A percentile compares a stretch with the other conserved stretches of the same genome.
Evolutionary conservation across 768 basidiomycete genomes (phyloP).

Genomic region (Hysterangium stoloniferum): DNA sequence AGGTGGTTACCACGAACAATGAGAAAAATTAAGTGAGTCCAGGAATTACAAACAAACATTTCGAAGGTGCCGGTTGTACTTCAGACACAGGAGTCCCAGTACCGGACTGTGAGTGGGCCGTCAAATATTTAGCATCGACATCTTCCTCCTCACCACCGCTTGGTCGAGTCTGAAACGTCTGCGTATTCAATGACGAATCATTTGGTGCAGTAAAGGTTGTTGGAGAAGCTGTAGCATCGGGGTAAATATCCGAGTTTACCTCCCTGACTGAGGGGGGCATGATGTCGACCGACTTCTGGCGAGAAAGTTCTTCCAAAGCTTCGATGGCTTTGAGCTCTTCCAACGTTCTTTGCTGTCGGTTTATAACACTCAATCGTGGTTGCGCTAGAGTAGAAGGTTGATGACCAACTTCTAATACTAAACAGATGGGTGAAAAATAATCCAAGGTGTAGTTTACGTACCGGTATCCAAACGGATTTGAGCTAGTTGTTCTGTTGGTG

Average conservation of each 20-base stretch:
- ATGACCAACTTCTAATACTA: too few relatives aligned
- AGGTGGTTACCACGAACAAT: not conserved
- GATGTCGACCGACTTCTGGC: slow-evolving; percentile 6
- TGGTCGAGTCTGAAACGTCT: too few relatives aligned
- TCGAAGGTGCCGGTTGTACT: not conserved
- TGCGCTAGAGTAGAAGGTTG: too few relatives aligned
- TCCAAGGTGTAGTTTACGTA: not conserved
- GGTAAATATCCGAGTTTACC: not conserved
- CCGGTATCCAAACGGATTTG: not conserved
- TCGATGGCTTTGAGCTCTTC: slow-evolving; percentile 12
- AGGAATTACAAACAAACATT: not conserved
- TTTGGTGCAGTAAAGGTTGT: too few relatives aligned
- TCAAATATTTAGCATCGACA: not conserved
- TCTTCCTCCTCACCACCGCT: not conserved
- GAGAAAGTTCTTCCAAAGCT: slow-evolving; percentile 10
- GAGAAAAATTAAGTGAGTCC: not conserved
- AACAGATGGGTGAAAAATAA: too few relatives aligned
- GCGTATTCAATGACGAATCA: too few relatives aligned
- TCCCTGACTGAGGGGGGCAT: not conserved
- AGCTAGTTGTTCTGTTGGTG: not conserved
- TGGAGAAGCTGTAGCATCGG: not conserved
- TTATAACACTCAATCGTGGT: not conserved
- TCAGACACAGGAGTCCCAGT: not conserved
- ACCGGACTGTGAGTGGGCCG: not conserved
- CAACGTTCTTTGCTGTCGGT: slow-evolving; percentile 6